phyloP scores from a whole-genome alignment of 768 basidiomycete species.

The Mycena alexandri region DNA sequence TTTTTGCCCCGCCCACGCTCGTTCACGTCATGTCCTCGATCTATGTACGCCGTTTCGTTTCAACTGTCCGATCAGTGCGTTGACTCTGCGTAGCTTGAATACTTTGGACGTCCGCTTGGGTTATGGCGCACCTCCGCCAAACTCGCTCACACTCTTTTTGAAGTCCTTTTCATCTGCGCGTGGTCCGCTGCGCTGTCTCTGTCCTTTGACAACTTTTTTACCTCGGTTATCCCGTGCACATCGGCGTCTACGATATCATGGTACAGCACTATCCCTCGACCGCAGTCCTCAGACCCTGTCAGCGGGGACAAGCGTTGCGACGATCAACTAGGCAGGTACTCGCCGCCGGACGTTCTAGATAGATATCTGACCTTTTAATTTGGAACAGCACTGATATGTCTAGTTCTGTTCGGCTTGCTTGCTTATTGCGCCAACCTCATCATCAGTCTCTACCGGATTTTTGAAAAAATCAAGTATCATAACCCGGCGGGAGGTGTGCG shows the following conservation, averaged over 20 bases:
- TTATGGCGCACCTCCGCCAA: conserved; percentile 92
- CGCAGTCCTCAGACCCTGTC: conserved; percentile 60
- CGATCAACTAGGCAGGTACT: conserved; percentile 63
- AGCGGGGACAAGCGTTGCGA: conserved; percentile 76
- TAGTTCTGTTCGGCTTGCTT: conserved; percentile 82
- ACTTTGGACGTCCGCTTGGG: conserved; percentile 93
- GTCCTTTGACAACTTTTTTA: conserved; percentile 93
- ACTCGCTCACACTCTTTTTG: conserved; percentile 86
- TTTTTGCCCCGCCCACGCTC: conserved; percentile 86
- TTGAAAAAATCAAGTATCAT: conserved; percentile 89
- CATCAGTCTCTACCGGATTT: conserved; percentile 88
- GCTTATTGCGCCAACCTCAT: conserved; percentile 88
- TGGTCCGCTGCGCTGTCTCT: conserved; percentile 93
- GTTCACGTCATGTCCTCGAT: conserved; percentile 88
- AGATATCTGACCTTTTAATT: conserved; percentile 19
- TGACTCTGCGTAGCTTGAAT: conserved; percentile 74
- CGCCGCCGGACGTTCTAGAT: background rate
- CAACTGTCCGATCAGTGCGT: conserved; percentile 15
- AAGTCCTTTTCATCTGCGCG: conserved; percentile 92
- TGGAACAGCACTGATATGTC: conserved; percentile 69
- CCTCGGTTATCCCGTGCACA: conserved; percentile 84
- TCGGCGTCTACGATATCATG: conserved; percentile 70
- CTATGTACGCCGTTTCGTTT: conserved; percentile 63
- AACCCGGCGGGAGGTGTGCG: conserved; percentile 50
- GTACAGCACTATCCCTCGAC: conserved; percentile 79